These are phyloP conservation scores for Nakaseomyces kungkrabaensis DNA, from an alignment of 1,139 yeast genomes.

Conservation along the genomic window DNA sequence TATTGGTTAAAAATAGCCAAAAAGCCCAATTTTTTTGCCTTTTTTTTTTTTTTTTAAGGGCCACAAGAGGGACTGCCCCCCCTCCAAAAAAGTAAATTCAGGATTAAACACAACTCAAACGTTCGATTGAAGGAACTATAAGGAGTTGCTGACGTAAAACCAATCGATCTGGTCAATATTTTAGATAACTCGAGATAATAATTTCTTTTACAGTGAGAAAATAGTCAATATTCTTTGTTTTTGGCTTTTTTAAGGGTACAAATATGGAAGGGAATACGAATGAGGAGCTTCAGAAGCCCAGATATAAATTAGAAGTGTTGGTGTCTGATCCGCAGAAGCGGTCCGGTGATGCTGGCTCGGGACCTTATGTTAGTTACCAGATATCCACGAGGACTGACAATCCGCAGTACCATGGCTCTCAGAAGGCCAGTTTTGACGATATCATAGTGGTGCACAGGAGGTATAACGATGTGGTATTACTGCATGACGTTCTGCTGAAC, in stretches of 20 bases:
- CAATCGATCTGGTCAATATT: no score
- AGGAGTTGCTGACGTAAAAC: no score
- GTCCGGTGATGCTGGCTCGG: slow-evolving; percentile 45
- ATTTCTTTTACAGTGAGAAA: no score
- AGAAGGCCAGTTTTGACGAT: slow-evolving; percentile 27
- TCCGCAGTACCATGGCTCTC: slow-evolving; percentile 33
- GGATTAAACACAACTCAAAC: no score
- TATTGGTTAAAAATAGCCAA: no score
- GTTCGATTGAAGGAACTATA: no score
- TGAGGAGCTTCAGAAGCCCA: neutral
- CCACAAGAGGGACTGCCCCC: no score
- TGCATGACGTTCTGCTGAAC: slow-evolving; percentile 61
- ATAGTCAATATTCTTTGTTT: no score
- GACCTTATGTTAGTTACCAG: slow-evolving; percentile 64
- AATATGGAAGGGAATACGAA: neutral
- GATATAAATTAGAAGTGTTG: slow-evolving; percentile 18
- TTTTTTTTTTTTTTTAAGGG: no score
- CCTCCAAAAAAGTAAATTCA: no score
- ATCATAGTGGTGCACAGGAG: slow-evolving; percentile 59
- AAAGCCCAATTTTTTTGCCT: no score
- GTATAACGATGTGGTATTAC: slow-evolving; percentile 71
- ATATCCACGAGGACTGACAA: slow-evolving; percentile 52
- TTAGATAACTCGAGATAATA: no score
- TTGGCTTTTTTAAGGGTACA: neutral
- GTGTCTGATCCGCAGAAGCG: slow-evolving; percentile 75